Percentiles rank a stretch among this genome's conserved stretches.
Conservation (phyloP, 2,329 filamentous ascomycete species). For the Colletotrichum tropicicola region DNA sequence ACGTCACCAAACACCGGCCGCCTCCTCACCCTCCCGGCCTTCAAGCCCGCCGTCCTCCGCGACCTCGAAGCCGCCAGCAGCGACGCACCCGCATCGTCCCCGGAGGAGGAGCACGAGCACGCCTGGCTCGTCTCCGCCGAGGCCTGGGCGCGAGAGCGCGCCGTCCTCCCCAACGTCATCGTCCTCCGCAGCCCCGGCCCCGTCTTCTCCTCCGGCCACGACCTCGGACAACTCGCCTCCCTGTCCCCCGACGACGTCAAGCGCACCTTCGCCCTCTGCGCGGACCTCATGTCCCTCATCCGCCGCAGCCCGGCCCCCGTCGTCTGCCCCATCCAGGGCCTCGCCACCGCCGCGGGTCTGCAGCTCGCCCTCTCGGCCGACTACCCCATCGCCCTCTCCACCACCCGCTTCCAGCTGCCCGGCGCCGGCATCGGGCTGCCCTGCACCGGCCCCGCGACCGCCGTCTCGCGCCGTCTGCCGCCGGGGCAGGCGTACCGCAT, state of each 20-base stretch:
- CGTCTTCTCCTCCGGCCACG: constrained; percentile 43
- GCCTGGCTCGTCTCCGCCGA: constrained; percentile 39
- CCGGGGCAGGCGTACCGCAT: constrained; percentile 37
- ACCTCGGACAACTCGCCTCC: constrained; percentile 37
- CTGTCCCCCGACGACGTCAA: constrained; percentile 21
- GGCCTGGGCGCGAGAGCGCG: constrained; percentile 35
- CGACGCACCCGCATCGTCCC: not conserved
- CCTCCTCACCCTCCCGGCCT: constrained; percentile 38
- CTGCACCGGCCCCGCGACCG: constrained; percentile 41
- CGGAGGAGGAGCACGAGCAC: no score
- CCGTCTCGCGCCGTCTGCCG: constrained; percentile 37
- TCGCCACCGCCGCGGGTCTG: constrained; percentile 41
- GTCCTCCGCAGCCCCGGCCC: constrained; percentile 40
- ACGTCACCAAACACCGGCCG: constrained; percentile 33
- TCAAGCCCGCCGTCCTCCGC: constrained; percentile 33
- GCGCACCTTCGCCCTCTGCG: constrained; percentile 39
- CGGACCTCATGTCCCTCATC: constrained; percentile 42
- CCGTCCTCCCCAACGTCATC: constrained; percentile 38
- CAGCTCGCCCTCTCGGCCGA: constrained; percentile 44
- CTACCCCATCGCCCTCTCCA: constrained; percentile 36
- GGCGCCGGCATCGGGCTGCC: constrained; percentile 41
- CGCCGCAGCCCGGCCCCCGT: constrained; percentile 41
- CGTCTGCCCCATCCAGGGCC: constrained; percentile 40
- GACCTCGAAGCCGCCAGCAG: constrained; percentile 25
- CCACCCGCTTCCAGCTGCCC: constrained; percentile 37